phyloP scores from a whole-genome alignment of 1,284 basidiomycete genomes.

The Meira miltonrushii region DNA sequence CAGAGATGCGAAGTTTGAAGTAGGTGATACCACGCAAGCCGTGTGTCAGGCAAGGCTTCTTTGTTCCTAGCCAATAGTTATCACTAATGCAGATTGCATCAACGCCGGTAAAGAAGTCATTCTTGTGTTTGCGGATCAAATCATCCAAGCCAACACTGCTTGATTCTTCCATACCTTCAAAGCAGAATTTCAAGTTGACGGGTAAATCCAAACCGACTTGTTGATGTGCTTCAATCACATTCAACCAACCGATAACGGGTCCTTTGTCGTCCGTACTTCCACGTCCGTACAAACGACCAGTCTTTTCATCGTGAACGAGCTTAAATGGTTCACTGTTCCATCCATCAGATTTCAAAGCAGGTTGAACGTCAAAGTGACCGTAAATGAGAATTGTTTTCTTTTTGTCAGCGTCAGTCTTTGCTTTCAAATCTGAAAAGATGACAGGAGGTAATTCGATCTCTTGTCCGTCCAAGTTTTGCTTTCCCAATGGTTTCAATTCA shows the following conservation, averaged over 20 bases:
- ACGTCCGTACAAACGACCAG: conserved; percentile 75
- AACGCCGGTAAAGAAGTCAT: conserved; percentile 79
- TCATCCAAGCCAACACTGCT: conserved; percentile 90
- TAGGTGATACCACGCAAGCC: conserved; percentile 74
- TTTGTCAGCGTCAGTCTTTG: conserved; percentile 67
- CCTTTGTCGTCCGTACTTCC: conserved; percentile 52
- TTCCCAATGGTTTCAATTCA: conserved; percentile 58
- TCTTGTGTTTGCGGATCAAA: conserved; percentile 74
- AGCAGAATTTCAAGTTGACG: conserved; percentile 89
- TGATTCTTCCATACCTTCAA: conserved; percentile 96
- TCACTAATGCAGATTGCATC: conserved; percentile 85
- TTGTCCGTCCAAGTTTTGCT: conserved; percentile 74
- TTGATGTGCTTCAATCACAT: conserved; percentile 83
- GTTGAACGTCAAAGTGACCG: conserved; percentile 60
- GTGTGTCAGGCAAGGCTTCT: conserved; percentile 53
- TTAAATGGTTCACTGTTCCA: conserved; percentile 77
- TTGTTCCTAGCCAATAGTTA: conserved; percentile 54
- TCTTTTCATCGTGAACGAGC: conserved; percentile 65
- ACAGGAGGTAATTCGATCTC: conserved; percentile 76
- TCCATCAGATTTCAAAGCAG: conserved; percentile 69
- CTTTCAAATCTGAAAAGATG: conserved; percentile 63
- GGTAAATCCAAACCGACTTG: conserved; percentile 70
- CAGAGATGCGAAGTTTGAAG: conserved; percentile 76
- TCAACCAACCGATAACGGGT: conserved; percentile 75
- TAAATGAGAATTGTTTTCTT: conserved; percentile 80